phyloP scores from a whole-genome alignment of 352 stramenopile species.

The Phytophthora tubulina region DNA sequence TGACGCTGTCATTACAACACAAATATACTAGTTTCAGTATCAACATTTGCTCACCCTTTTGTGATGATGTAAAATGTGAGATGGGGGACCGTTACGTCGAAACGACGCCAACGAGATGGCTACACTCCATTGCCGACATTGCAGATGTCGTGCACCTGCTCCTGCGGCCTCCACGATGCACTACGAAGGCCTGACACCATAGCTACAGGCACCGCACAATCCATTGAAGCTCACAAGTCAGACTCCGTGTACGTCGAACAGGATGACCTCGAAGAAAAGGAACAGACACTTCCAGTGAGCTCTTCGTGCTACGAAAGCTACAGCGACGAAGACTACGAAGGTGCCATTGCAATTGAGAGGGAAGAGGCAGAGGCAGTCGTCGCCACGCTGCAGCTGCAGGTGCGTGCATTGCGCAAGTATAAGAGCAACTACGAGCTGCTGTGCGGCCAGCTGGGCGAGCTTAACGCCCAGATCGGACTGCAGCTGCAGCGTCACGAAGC shows the following conservation, averaged over 20 bases:
- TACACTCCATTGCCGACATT: slow-evolving; percentile 21
- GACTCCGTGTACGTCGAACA: slow-evolving; percentile 5
- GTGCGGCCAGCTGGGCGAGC: slow-evolving; percentile 69
- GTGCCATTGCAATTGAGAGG: slow-evolving; percentile 13
- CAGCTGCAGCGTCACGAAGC: slow-evolving; percentile 77
- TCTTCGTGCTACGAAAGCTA: slow-evolving; percentile 8
- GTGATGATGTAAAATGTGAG: slow-evolving; percentile 7
- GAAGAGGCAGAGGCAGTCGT: slow-evolving; percentile 23
- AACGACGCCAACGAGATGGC: slow-evolving; percentile 35
- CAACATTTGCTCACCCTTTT: not conserved
- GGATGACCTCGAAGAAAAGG: slow-evolving; percentile 12
- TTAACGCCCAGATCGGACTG: slow-evolving; percentile 76
- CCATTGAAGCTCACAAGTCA: not conserved
- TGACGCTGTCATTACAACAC: not conserved
- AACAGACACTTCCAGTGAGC: not conserved
- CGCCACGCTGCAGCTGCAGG: slow-evolving; percentile 52
- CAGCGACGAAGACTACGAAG: slow-evolving; percentile 1
- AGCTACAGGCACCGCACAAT: not conserved
- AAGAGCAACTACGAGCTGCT: slow-evolving; percentile 83
- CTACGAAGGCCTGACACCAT: not conserved
- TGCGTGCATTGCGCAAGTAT: slow-evolving; percentile 72
- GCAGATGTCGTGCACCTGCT: slow-evolving; percentile 17
- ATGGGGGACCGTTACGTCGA: slow-evolving; percentile 23
- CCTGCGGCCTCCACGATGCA: slow-evolving; percentile 13
- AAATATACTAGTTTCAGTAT: not conserved